Percentiles rank a stretch among this genome's conserved stretches.
Conservation (phyloP, 345 rosid genomes). For the Brassica nigra region DNA sequence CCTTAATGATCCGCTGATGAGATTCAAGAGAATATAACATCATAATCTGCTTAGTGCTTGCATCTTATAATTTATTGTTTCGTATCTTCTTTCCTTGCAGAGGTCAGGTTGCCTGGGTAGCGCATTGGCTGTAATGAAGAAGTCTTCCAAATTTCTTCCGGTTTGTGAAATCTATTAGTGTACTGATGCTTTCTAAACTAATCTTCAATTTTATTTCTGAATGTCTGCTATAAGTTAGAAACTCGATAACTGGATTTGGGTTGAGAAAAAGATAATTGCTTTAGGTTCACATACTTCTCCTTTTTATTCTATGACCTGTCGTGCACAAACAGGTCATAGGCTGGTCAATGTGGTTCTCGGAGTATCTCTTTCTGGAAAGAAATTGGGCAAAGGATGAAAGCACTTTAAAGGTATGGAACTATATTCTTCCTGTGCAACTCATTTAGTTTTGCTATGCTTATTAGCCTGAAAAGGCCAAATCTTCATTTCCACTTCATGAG, state of each 20-base stretch:
- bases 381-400: constrained; percentile 91
- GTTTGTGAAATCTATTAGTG: constrained; percentile 50
- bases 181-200: no score
- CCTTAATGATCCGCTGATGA: constrained; percentile 4
- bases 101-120: constrained; percentile 95
- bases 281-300: neutral
- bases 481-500: neutral
- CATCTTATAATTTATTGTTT: no score
- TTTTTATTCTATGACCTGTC: neutral
- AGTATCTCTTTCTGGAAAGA: constrained; percentile 87
- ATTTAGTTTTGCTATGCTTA: constrained; percentile 3
- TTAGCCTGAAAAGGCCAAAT: neutral
- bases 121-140: constrained; percentile 92
- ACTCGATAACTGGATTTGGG: neutral
- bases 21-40: constrained; percentile 18
- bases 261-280: neutral
- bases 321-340: constrained; percentile 74
- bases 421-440: constrained; percentile 2
- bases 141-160: constrained; percentile 86
- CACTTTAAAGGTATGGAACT: constrained; percentile 53
- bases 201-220: neutral
- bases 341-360: constrained; percentile 99
- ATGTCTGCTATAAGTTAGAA: neutral
- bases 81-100: constrained; percentile 48
- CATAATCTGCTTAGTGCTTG: no score